Evolutionary conservation across 1,139 yeast genomes (phyloP).

Genomic region (Geotrichum aggregatum): DNA sequence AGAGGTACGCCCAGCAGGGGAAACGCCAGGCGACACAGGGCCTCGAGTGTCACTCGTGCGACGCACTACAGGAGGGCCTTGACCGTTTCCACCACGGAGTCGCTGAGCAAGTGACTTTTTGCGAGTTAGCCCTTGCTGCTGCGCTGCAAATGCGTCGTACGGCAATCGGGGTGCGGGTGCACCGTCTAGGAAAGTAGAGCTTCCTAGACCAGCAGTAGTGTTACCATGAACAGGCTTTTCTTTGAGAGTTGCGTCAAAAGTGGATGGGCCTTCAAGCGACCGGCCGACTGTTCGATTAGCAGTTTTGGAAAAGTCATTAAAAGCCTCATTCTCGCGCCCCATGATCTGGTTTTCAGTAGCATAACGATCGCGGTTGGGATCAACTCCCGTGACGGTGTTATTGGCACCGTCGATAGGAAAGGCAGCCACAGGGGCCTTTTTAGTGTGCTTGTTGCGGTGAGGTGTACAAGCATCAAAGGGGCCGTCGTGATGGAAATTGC

Average conservation of each 20-base stretch:
- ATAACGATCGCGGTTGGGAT: conserved; percentile 39
- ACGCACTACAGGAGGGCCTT: conserved; percentile 13
- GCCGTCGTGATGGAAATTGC: conserved; percentile 90
- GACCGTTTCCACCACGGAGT: conserved; percentile 41
- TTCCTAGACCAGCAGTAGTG: conserved; percentile 81
- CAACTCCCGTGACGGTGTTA: conserved; percentile 68
- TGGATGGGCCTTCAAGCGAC: conserved; percentile 15
- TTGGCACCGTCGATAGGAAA: conserved; percentile 95
- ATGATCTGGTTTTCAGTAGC: conserved; percentile 37
- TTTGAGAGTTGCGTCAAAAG: conserved; percentile 65
- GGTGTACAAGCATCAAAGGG: conserved; percentile 99
- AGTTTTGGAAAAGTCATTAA: conserved; percentile 25
- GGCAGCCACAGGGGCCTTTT: conserved; percentile 86
- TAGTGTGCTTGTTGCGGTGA: conserved; percentile 74
- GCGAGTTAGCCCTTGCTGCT: conserved; percentile 32
- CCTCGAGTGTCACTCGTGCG: conserved; percentile 1
- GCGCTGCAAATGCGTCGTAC: conserved; percentile 39
- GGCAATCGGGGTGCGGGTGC: conserved; percentile 79
- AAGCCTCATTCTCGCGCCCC: conserved; percentile 39
- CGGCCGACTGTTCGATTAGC: conserved; percentile 12
- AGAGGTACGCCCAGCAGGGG: conserved; percentile 5
- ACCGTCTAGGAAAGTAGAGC: conserved; percentile 88
- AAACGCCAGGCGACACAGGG: background rate
- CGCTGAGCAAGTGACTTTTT: conserved; percentile 75
- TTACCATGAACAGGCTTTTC: conserved; percentile 79